Conservation (phyloP, 208 protist species). For the Leishmania braziliensis region DNA sequence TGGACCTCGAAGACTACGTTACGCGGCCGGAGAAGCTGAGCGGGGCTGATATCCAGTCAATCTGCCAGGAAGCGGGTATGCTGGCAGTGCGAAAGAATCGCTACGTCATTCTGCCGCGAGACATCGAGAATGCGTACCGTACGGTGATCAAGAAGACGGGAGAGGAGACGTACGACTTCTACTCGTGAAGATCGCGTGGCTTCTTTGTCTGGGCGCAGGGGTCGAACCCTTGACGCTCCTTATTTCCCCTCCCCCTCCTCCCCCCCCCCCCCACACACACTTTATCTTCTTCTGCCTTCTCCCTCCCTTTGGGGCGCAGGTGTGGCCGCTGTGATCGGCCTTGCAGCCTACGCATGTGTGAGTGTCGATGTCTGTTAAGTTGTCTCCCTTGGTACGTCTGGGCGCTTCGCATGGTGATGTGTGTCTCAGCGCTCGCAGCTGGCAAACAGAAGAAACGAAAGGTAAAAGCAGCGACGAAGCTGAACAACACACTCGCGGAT, state of each 20-base stretch:
- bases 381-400: neutral
- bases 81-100: constrained; percentile 99
- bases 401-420: neutral
- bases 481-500: neutral
- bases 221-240: neutral
- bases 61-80: constrained; percentile 99
- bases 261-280: neutral
- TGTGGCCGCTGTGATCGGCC: neutral
- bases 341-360: neutral
- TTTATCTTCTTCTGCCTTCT: neutral
- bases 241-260: constrained; percentile 1
- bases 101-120: constrained; percentile 99
- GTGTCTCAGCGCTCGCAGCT: neutral
- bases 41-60: constrained; percentile 98
- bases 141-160: constrained; percentile 87
- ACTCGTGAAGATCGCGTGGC: constrained; percentile 47
- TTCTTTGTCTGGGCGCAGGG: neutral
- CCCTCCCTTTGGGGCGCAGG: neutral
- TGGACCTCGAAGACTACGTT: constrained; percentile 98
- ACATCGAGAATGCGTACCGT: constrained; percentile 99
- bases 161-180: constrained; percentile 87
- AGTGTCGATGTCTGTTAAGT: neutral
- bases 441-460: neutral
- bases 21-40: constrained; percentile 98
- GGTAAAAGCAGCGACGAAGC: neutral